phyloP scores from a whole-genome alignment of 1,139 yeast genomes.

The Debaryomyces psychrophilus region DNA sequence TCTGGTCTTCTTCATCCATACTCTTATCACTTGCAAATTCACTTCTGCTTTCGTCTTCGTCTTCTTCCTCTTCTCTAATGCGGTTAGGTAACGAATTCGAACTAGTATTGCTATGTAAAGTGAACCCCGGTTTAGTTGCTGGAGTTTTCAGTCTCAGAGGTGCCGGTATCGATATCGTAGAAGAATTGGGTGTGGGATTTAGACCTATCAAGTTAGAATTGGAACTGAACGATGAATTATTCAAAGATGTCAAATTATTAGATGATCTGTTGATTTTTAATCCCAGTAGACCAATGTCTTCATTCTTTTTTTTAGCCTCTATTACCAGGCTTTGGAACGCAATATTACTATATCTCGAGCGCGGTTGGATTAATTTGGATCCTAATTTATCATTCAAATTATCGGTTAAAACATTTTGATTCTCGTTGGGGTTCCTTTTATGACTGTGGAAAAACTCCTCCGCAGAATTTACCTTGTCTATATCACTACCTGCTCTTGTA shows the following conservation, averaged over 20 bases:
- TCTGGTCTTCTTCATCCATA: slow-evolving; percentile 3
- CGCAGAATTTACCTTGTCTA: slow-evolving; percentile 14
- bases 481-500: slow-evolving; percentile 7
- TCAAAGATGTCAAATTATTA: slow-evolving; percentile 26
- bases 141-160: slow-evolving; percentile 22
- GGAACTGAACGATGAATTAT: slow-evolving; percentile 15
- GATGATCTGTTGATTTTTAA: slow-evolving; percentile 46
- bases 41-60: slow-evolving; percentile 8
- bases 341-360: slow-evolving; percentile 31
- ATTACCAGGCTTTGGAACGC: slow-evolving; percentile 41
- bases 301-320: slow-evolving; percentile 36
- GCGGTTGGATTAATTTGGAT: slow-evolving; percentile 52
- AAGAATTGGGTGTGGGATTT: slow-evolving; percentile 4
- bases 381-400: slow-evolving; percentile 24
- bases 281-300: slow-evolving; percentile 42
- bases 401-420: slow-evolving; percentile 18
- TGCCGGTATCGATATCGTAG: slow-evolving; percentile 4
- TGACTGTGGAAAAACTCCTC: slow-evolving; percentile 17
- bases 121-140: slow-evolving; percentile 26
- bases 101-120: slow-evolving; percentile 33
- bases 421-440: slow-evolving; percentile 5
- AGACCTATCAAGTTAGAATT: slow-evolving; percentile 19
- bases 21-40: neutral
- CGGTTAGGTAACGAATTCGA: slow-evolving; percentile 31
- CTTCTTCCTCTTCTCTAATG: slow-evolving; percentile 19